These are phyloP conservation scores for Oldenlandia corymbosa DNA, from an alignment of 257 asterid species.

Conservation along the genomic window DNA sequence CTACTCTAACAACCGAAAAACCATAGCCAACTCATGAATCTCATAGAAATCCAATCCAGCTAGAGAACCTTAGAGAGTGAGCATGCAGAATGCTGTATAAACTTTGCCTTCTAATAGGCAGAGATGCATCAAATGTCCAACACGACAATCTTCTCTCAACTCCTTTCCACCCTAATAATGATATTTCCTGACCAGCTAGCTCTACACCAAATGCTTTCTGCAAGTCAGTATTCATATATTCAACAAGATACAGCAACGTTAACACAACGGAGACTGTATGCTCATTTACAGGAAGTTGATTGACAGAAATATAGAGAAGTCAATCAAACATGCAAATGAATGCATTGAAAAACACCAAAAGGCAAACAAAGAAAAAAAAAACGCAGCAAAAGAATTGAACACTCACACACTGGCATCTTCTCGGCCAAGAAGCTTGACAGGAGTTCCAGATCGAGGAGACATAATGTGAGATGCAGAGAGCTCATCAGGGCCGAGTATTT, in stretches of 20 bases:
- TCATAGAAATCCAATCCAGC: neutral
- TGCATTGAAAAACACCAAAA: neutral
- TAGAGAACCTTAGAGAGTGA: neutral
- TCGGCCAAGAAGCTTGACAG: constrained; percentile 97
- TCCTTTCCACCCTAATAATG: no score
- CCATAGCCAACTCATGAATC: no score
- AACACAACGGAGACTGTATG: neutral
- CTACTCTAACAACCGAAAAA: neutral
- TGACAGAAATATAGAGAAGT: no score
- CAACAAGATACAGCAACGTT: no score
- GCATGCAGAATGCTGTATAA: neutral
- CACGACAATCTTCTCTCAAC: no score
- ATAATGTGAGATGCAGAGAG: constrained; percentile 72
- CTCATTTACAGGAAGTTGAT: no score
- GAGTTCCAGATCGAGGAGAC: constrained; percentile 98
- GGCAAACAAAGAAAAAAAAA: neutral
- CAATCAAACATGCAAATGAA: neutral
- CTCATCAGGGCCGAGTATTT: constrained; percentile 85
- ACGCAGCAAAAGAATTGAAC: neutral
- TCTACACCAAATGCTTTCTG: neutral
- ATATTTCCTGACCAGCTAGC: neutral
- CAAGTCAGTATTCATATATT: neutral
- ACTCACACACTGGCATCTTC: constrained; percentile 99
- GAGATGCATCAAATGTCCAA: neutral
- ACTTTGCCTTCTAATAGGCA: neutral